phyloP scores from a whole-genome alignment of 192 early-diverging fungal species.

The Gamsiella multidivaricata region DNA sequence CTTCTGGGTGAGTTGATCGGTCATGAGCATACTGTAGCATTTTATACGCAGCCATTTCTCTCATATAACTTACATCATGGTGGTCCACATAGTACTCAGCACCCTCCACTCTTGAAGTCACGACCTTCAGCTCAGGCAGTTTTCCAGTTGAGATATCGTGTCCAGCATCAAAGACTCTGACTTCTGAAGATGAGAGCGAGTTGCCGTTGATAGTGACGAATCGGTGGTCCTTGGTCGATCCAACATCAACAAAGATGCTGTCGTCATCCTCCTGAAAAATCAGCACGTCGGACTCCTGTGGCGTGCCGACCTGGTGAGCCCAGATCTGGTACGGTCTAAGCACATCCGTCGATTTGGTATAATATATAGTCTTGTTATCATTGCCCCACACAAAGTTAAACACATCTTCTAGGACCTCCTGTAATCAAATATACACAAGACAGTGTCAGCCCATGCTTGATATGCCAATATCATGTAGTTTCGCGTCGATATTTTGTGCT shows the following conservation, averaged over 20 bases:
- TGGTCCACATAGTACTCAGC: slow-evolving; percentile 85
- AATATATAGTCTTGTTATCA: slow-evolving; percentile 65
- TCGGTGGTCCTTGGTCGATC: slow-evolving; percentile 75
- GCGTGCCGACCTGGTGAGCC: slow-evolving; percentile 62
- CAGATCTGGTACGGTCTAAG: slow-evolving; percentile 72
- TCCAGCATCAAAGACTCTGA: slow-evolving; percentile 64
- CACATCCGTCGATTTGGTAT: slow-evolving; percentile 76
- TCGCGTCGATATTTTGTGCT: too few relatives aligned
- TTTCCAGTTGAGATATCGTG: slow-evolving; percentile 50
- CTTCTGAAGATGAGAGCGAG: slow-evolving; percentile 77
- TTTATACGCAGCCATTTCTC: too few relatives aligned
- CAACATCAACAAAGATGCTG: slow-evolving; percentile 81
- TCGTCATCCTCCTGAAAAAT: slow-evolving; percentile 73
- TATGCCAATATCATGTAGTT: too few relatives aligned
- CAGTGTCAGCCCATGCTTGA: too few relatives aligned
- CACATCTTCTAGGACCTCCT: slow-evolving; percentile 59
- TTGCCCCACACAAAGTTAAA: slow-evolving; percentile 83
- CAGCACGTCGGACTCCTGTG: slow-evolving; percentile 60
- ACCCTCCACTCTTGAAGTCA: slow-evolving; percentile 65
- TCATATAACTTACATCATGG: slow-evolving; percentile 65
- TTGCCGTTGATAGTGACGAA: slow-evolving; percentile 78
- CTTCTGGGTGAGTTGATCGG: too few relatives aligned
- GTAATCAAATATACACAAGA: slow-evolving; percentile 6
- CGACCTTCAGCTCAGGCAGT: slow-evolving; percentile 54
- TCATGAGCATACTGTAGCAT: too few relatives aligned